Base-by-base conservation (phyloP, 73 alveolate genomes). In the Paramecium biaurelia region DNA sequence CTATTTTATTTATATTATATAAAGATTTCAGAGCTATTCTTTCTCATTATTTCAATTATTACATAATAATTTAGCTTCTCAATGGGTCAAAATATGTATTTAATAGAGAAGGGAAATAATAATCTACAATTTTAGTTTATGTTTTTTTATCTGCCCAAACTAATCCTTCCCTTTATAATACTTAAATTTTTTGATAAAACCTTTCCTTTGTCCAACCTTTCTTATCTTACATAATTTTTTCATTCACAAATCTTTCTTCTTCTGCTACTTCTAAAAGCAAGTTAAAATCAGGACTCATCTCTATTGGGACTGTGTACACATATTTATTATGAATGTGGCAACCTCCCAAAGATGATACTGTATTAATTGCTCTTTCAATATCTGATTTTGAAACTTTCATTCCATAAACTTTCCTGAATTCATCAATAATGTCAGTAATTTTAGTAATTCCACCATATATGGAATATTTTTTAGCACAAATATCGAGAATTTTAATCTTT, bases 141-240 rank as follows among this genome's bases (percentile, higher is more conserved):
- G 94, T 89, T 45, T 89, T 88, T 70, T 89, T 89, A 70, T 89
- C 94, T 21, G 74, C 82, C 94, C 94, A 89, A 11, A 89, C 94
- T 41, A 89, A 45, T 18, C 94, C 94, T 89, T 89, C 94, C 56
- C 94, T 63, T 30, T 34, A 70, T 11, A 89, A 38, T 23, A 70
- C 70, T 70, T 89, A 42, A 37, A 88, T 88, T 24, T 70, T 63
- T 70, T 70, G 23, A 11, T 89, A 30, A 43, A 89, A 89, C 15
- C 87, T 89, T 24, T 89, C 84, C 56, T 89, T 21, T 10, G 67
- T 70, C 94, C 94, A 89, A 21, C 84, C 76, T 57, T 89, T 89
- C 67, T 89, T 30, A 1, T 23, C 58, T 9, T 12, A 4, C 90
- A 70, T 70, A 1, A 89, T 57, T 82, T 38, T 34, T 26, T 89